Evolutionary conservation across 1,284 basidiomycete genomes (phyloP).

Genomic region (Microbotryomycetes sp.): DNA sequence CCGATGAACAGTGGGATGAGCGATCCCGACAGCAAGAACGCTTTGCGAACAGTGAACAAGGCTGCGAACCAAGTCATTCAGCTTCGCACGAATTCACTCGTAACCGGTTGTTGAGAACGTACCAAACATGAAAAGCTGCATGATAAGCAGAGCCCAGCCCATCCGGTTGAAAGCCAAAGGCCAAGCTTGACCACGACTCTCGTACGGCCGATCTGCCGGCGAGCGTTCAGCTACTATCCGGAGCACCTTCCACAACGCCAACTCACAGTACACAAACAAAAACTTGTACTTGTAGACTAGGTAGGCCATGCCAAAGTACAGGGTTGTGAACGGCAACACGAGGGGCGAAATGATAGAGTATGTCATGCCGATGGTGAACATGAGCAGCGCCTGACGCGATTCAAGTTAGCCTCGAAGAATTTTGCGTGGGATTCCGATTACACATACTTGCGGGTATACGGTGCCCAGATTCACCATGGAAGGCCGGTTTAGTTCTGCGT

Average conservation of each 20-base stretch:
- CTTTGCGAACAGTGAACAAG: conserved; percentile 75
- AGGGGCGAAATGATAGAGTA: conserved; percentile 94
- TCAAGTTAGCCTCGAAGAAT: neutral
- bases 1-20: conserved; percentile 68
- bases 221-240: conserved; percentile 1
- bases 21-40: conserved; percentile 65
- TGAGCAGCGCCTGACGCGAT: conserved; percentile 84
- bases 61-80: conserved; percentile 48
- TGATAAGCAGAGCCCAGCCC: conserved; percentile 40
- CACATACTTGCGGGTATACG: conserved; percentile 34
- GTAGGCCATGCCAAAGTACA: conserved; percentile 86
- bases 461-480: conserved; percentile 90
- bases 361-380: conserved; percentile 88
- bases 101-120: neutral
- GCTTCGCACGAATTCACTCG: neutral
- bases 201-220: conserved; percentile 55
- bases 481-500: conserved; percentile 91
- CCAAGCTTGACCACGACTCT: conserved; percentile 89
- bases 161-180: conserved; percentile 47
- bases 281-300: conserved; percentile 72
- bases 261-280: conserved; percentile 35
- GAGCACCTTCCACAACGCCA: neutral
- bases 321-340: conserved; percentile 85
- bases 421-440: too few species aligned
- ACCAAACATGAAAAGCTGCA: conserved; percentile 70